These are phyloP conservation scores for Aphanomyces euteiches DNA, from an alignment of 352 stramenopile species.

Conservation along the genomic window DNA sequence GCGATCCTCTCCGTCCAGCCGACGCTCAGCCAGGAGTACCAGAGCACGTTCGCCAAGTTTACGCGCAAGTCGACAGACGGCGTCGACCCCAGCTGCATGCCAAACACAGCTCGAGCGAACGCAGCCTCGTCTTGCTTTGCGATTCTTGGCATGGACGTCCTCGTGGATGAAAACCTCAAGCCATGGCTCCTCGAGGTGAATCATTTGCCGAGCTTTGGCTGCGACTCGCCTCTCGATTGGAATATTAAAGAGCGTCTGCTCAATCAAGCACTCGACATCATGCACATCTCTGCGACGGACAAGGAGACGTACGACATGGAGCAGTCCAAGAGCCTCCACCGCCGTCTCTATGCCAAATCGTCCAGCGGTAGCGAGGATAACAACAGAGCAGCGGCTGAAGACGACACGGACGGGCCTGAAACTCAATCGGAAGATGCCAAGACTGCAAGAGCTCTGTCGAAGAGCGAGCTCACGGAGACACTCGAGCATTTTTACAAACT, in stretches of 20 bases:
- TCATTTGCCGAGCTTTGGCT: constrained; percentile 93
- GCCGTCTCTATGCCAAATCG: constrained; percentile 54
- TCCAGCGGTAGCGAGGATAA: constrained; percentile 36
- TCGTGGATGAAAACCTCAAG: constrained; percentile 93
- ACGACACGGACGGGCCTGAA: constrained; percentile 30
- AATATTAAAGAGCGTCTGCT: constrained; percentile 95
- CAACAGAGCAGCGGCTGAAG: constrained; percentile 19
- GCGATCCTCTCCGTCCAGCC: constrained; percentile 91
- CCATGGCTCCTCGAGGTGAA: constrained; percentile 98
- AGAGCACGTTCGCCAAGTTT: constrained; percentile 82
- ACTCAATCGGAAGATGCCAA: neutral
- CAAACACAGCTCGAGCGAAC: constrained; percentile 5
- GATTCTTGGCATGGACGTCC: constrained; percentile 95
- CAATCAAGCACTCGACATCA: constrained; percentile 85
- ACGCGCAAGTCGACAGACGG: constrained; percentile 35
- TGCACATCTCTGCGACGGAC: constrained; percentile 76
- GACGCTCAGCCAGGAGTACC: constrained; percentile 90
- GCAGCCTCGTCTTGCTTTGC: constrained; percentile 57
- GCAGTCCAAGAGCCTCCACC: constrained; percentile 56
- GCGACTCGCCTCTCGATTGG: constrained; percentile 92
- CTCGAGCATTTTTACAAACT: constrained; percentile 53
- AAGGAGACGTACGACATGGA: constrained; percentile 71
- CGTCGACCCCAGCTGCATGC: neutral
- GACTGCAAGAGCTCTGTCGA: constrained; percentile 31
- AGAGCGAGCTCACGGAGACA: constrained; percentile 41